A percentile compares a stretch with the other conserved stretches of the same genome.
Evolutionary conservation across 192 early-diverging fungal species (phyloP).

Genomic region (Gaertneriomyces sp.): DNA sequence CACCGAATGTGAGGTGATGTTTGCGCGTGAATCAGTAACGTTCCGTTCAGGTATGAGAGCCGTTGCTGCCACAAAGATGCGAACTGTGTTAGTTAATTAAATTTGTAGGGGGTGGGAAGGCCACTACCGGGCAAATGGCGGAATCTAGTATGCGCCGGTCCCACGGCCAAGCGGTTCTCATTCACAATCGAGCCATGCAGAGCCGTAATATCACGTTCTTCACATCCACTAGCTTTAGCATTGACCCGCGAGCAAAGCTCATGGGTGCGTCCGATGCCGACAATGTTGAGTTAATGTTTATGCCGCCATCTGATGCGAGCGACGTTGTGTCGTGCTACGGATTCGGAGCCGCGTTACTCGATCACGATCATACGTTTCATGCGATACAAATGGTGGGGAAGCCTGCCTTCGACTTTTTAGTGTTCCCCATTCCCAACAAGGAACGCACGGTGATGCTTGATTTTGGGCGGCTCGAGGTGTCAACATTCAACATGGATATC

Average conservation of each 20-base stretch:
- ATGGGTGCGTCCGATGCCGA: constrained; percentile 38
- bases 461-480: constrained; percentile 51
- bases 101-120: constrained; percentile 6
- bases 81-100: not conserved
- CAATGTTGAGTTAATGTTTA: constrained; percentile 47
- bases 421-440: constrained; percentile 37
- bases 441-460: constrained; percentile 48
- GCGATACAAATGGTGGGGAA: constrained; percentile 46
- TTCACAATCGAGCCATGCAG: constrained; percentile 33
- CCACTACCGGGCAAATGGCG: constrained; percentile 13
- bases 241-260: constrained; percentile 44
- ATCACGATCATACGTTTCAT: constrained; percentile 43
- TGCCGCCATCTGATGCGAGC: constrained; percentile 40
- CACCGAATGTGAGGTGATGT: constrained; percentile 33
- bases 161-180: constrained; percentile 29
- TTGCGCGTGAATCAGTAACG: constrained; percentile 37
- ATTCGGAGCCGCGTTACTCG: constrained; percentile 44
- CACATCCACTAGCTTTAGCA: constrained; percentile 42
- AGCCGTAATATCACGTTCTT: constrained; percentile 38
- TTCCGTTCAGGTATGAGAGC: constrained; percentile 33
- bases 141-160: constrained; percentile 29
- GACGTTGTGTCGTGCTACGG: constrained; percentile 42
- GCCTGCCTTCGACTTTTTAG: constrained; percentile 37
- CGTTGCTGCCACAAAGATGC: not conserved
- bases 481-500: constrained; percentile 30